phyloP scores from a whole-genome alignment of 2,329 filamentous ascomycete species.

The Fusarium piperis region DNA sequence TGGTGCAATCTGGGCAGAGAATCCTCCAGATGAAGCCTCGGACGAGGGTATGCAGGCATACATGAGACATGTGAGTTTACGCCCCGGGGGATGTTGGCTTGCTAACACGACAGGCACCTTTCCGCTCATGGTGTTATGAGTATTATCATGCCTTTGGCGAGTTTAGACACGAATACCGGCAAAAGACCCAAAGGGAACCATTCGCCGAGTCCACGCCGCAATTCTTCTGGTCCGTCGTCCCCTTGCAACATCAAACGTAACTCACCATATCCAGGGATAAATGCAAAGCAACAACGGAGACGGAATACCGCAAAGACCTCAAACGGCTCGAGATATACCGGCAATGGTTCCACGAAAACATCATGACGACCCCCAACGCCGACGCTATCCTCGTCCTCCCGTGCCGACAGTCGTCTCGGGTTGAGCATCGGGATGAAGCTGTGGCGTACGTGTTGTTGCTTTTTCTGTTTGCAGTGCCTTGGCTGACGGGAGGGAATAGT shows the following conservation, averaged over 20 bases:
- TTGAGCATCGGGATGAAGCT: slow-evolving; percentile 42
- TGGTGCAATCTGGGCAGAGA: slow-evolving; percentile 29
- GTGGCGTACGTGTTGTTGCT: slow-evolving; percentile 36
- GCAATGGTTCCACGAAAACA: slow-evolving; percentile 45
- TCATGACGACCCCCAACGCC: slow-evolving; percentile 36
- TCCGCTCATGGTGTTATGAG: slow-evolving; percentile 46
- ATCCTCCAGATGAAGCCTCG: slow-evolving; percentile 3
- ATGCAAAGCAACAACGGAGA: slow-evolving; percentile 22
- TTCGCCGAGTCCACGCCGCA: slow-evolving; percentile 44
- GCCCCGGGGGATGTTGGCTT: not conserved
- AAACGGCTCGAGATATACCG: slow-evolving; percentile 42
- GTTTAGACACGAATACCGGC: slow-evolving; percentile 41
- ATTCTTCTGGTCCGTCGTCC: slow-evolving; percentile 43
- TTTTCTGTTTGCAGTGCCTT: not conserved
- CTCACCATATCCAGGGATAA: slow-evolving; percentile 30
- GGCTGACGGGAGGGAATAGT: slow-evolving; percentile 36
- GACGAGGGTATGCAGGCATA: slow-evolving; percentile 38
- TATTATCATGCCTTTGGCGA: slow-evolving; percentile 45
- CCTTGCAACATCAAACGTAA: no score
- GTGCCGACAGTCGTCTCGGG: slow-evolving; percentile 23
- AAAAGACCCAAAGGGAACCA: slow-evolving; percentile 36
- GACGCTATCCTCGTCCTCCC: slow-evolving; percentile 45
- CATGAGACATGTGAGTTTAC: slow-evolving; percentile 41
- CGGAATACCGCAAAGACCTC: slow-evolving; percentile 14
- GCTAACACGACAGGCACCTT: slow-evolving; percentile 42